Evolutionary conservation across 1,284 basidiomycete species (phyloP).

Genomic region (Ganoderma resinaceum): DNA sequence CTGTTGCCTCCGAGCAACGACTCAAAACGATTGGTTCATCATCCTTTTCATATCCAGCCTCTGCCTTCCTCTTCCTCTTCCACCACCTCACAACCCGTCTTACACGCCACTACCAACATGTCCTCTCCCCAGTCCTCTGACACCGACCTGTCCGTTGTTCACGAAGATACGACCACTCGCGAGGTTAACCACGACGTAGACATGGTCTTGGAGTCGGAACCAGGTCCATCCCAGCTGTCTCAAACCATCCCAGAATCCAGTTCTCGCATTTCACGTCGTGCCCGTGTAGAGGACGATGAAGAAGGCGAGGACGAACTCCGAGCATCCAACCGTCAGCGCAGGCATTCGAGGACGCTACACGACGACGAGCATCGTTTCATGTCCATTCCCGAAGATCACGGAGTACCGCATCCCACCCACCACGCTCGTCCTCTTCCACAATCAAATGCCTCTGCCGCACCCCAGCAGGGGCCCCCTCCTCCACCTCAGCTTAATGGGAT

Average conservation of each 20-base stretch:
- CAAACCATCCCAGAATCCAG: conserved; percentile 4
- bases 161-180: background rate
- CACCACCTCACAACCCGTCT: background rate
- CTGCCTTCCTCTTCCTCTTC: background rate
- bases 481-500: conserved; percentile 23
- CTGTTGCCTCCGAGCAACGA: background rate
- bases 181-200: conserved; percentile 26
- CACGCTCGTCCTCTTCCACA: conserved; percentile 11
- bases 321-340: conserved; percentile 40
- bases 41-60: background rate
- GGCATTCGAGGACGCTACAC: conserved; percentile 30
- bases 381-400: conserved; percentile 30
- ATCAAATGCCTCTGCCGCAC: conserved; percentile 2
- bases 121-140: background rate
- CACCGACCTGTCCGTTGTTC: background rate
- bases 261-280: conserved; percentile 30
- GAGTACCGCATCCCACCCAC: conserved; percentile 23
- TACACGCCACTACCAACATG: background rate
- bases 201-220: conserved; percentile 6
- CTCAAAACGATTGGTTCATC: background rate
- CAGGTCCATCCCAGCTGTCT: conserved; percentile 7
- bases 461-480: conserved; percentile 19
- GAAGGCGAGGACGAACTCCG: conserved; percentile 37
- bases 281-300: conserved; percentile 39
- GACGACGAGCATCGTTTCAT: conserved; percentile 25